Evolutionary conservation across 2,329 filamentous ascomycete genomes (phyloP).

Genomic region (Fusarium sp.): DNA sequence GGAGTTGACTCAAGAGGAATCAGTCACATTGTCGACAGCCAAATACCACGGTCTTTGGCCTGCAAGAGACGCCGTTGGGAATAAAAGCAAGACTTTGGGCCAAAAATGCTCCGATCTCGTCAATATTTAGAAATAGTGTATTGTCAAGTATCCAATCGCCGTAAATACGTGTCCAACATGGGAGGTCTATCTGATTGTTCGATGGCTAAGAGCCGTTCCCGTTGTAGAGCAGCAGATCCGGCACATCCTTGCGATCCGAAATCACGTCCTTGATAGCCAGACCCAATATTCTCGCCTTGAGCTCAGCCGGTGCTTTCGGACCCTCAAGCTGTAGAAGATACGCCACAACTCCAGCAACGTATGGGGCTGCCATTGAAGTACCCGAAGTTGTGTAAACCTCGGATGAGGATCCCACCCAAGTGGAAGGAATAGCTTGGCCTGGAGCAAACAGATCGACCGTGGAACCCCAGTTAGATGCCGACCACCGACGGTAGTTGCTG

Average conservation of each 20-base stretch:
- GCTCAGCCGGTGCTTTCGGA: slow-evolving; percentile 8
- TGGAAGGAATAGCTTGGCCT: slow-evolving; percentile 42
- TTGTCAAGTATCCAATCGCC: no score
- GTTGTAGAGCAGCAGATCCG: slow-evolving; percentile 37
- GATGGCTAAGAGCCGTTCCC: slow-evolving; percentile 21
- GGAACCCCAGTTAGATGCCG: slow-evolving; percentile 62
- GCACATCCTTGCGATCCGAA: slow-evolving; percentile 17
- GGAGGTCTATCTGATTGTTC: no score
- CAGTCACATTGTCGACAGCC: no score
- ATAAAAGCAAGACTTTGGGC: no score
- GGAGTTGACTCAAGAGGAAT: no score
- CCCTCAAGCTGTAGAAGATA: slow-evolving; percentile 44
- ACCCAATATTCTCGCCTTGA: slow-evolving; percentile 17
- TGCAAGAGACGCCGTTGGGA: no score
- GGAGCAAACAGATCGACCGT: slow-evolving; percentile 27
- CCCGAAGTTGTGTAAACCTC: slow-evolving; percentile 13
- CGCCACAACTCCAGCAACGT: slow-evolving; percentile 42
- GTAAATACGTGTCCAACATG: no score
- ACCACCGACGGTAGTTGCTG: slow-evolving; percentile 53
- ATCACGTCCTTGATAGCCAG: slow-evolving; percentile 34
- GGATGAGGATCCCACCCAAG: slow-evolving; percentile 33
- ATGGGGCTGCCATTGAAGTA: slow-evolving; percentile 38
- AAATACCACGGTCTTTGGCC: no score
- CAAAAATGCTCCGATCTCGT: no score
- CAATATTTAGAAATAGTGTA: no score